These are phyloP conservation scores for Setaria italica DNA, from an alignment of 202 grass and related monocot genomes.

Conservation along the genomic window DNA sequence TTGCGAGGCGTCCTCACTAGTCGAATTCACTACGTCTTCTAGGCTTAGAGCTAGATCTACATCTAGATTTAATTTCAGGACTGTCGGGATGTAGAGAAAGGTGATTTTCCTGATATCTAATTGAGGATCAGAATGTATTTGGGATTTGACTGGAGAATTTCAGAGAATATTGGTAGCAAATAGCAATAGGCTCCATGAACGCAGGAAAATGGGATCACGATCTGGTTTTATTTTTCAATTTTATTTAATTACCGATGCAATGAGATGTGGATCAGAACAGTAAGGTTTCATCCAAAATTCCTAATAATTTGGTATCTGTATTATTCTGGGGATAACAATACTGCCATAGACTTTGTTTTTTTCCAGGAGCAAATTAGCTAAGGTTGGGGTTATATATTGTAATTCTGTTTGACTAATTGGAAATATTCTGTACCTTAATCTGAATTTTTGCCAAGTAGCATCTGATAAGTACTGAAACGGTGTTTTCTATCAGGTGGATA, in stretches of 20 bases:
- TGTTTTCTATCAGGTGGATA: constrained; percentile 61
- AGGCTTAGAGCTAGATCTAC: constrained; percentile 25
- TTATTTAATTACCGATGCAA: not conserved
- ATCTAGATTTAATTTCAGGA: not conserved
- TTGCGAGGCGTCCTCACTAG: not conserved
- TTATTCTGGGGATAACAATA: not conserved
- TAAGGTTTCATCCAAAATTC: not conserved
- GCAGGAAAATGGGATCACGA: not conserved
- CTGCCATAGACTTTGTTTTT: not conserved
- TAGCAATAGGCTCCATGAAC: constrained; percentile 1
- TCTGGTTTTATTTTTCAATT: not conserved
- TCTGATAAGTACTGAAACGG: constrained; percentile 4
- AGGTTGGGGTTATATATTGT: not conserved
- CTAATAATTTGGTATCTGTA: not conserved
- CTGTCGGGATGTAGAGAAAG: not conserved
- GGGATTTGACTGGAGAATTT: not conserved
- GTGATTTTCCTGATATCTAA: not conserved
- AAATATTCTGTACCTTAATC: constrained; percentile 11
- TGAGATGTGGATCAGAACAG: not conserved
- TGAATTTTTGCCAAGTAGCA: not conserved
- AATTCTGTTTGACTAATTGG: constrained; percentile 24
- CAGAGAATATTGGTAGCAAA: not conserved
- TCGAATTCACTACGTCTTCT: not conserved
- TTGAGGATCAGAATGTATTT: not conserved
- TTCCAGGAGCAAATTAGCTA: not conserved